Conservation (phyloP, 371 early-diverging fungal species). For the Batkoa obscura region DNA sequence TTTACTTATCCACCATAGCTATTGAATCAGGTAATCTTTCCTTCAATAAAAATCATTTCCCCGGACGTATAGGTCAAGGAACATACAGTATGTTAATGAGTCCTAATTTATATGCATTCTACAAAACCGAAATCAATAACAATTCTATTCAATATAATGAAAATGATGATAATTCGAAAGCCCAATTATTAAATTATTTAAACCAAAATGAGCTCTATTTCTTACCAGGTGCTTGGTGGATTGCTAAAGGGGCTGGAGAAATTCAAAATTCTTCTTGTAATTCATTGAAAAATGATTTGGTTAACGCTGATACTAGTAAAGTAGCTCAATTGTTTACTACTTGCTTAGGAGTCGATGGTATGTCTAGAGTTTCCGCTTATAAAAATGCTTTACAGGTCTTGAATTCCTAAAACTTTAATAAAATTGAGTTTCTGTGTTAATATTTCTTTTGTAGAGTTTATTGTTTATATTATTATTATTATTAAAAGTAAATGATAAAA, state of each 20-base stretch:
- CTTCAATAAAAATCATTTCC: not conserved
- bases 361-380: no score
- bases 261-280: no score
- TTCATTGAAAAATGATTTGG: no score
- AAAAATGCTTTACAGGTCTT: no score
- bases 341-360: no score
- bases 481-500: no score
- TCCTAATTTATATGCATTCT: not conserved
- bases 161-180: not conserved
- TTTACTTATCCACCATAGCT: not conserved
- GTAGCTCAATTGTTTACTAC: no score
- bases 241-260: not conserved
- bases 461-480: no score
- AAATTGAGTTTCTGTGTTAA: no score
- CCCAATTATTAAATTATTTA: not conserved
- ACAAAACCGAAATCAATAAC: not conserved
- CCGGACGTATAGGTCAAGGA: slow-evolving; percentile 3
- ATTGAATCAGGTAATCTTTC: not conserved
- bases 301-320: no score
- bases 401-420: no score
- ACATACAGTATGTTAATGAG: slow-evolving; percentile 1
- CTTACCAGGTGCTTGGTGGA: slow-evolving; percentile 7
- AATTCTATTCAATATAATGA: not conserved
- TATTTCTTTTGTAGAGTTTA: no score
- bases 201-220: slow-evolving; percentile 1